Base-by-base conservation (phyloP, 768 basidiomycete genomes). In the Trametes sanguinea region DNA sequence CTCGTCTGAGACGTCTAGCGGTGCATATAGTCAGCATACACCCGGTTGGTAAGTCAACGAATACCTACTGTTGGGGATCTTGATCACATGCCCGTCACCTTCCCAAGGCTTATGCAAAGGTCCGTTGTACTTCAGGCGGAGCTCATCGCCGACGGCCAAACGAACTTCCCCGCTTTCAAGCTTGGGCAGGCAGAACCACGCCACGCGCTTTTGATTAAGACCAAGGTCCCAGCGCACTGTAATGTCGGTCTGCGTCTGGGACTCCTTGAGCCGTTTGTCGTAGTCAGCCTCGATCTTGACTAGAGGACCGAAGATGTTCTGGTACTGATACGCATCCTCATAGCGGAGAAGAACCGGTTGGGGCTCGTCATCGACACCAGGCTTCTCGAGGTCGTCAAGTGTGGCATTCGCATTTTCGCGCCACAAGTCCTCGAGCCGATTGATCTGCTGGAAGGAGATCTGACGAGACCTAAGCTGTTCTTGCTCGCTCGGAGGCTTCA, bases 271-370 rank as follows among this genome's bases (percentile, higher is more conserved):
- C 57, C 89, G 85, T 77, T 98, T 98, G 73, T 99, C 97, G 70
- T 98, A 99, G 77, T 99, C 97, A 2, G 97, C 97, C 72, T 99
- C 97, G 68, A 99, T 98, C 79, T 99, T 99, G 75, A 99, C 97
- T 48, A 99, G 84, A 14, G 97, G 97, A 4, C 97, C 97, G 70
- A 98, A 96, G 58, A 99, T 98, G 72, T 99, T 99, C 78, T 99
- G 97, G 74, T 99, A 99, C 71, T 98, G 97, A 72, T 98, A 99
- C 47, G 97, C 97, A 74, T 99, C 97, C 73, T 98, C 96, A 74
- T 99, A 99, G 65, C 88, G 89, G 56, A 91, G 76, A 27, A 96
- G 73, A 64, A 99, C 90, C 6, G 90, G 85, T 73, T 98, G 95
- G 3, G 97, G 95, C 70, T 99, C 97, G 74, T 99, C 97, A 69